These are phyloP conservation scores for Saccharomycopsis sp. DNA, from an alignment of 805 yeast genomes.

Conservation along the genomic window DNA sequence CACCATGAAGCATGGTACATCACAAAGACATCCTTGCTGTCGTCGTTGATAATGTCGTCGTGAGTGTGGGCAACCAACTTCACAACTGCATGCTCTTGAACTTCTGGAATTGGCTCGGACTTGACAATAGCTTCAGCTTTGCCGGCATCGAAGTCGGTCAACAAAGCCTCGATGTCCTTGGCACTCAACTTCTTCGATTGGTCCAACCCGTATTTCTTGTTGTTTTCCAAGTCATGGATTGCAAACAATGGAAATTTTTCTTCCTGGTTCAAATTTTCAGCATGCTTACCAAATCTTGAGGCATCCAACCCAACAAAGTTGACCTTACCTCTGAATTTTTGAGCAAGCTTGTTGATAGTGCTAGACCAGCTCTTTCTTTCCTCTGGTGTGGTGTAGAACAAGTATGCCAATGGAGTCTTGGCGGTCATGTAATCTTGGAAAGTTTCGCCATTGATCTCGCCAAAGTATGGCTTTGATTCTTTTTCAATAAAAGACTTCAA, in stretches of 20 bases:
- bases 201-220: slow-evolving; percentile 69
- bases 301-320: slow-evolving; percentile 90
- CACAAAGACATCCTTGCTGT: slow-evolving; percentile 62
- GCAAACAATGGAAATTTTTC: slow-evolving; percentile 86
- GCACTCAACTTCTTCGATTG: slow-evolving; percentile 48
- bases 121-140: slow-evolving; percentile 64
- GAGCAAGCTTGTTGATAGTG: slow-evolving; percentile 54
- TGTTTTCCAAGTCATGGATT: slow-evolving; percentile 60
- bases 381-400: slow-evolving; percentile 66
- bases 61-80: slow-evolving; percentile 81
- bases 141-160: slow-evolving; percentile 56
- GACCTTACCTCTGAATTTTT: slow-evolving; percentile 66
- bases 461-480: slow-evolving; percentile 76
- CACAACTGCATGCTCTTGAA: slow-evolving; percentile 65
- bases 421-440: slow-evolving; percentile 67
- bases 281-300: slow-evolving; percentile 70
- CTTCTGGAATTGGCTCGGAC: slow-evolving; percentile 79
- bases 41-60: slow-evolving; percentile 52
- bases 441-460: slow-evolving; percentile 76
- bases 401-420: slow-evolving; percentile 75
- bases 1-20: slow-evolving; percentile 98
- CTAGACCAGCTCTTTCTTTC: slow-evolving; percentile 50
- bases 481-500: slow-evolving; percentile 42
- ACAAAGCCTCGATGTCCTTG: slow-evolving; percentile 49
- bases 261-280: slow-evolving; percentile 73